Percentiles rank a stretch among this genome's conserved stretches.
Evolutionary conservation across 208 protist genomes (phyloP).

Genomic region (Lotmaria passim): DNA sequence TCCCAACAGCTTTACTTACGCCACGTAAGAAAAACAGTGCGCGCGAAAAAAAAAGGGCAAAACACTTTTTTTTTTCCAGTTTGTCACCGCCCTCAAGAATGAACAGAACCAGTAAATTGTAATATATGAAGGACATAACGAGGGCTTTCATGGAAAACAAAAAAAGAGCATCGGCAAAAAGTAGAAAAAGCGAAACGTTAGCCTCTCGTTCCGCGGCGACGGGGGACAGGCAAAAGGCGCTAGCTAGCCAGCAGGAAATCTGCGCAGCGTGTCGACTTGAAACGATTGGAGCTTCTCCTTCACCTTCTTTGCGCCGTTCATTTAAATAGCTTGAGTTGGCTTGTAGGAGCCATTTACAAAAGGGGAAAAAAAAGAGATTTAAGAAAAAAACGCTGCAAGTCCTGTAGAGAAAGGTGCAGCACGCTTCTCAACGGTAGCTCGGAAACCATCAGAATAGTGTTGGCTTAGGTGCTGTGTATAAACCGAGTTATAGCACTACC

Average conservation of each 20-base stretch:
- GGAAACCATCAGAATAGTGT: not conserved
- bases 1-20: not conserved
- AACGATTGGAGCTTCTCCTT: slow-evolving; percentile 11
- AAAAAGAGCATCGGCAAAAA: not conserved
- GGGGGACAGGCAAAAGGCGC: not conserved
- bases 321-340: not conserved
- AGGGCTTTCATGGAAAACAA: slow-evolving; percentile 6
- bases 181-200: not conserved
- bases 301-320: not conserved
- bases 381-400: not conserved
- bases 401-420: slow-evolving; percentile 1
- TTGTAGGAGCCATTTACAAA: not conserved
- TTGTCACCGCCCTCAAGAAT: slow-evolving; percentile 2
- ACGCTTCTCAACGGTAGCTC: not conserved
- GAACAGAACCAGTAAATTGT: not conserved
- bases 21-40: not conserved
- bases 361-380: not conserved
- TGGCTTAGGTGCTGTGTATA: not conserved
- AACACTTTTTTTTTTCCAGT: not conserved
- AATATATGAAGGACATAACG: slow-evolving; percentile 20
- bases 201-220: not conserved
- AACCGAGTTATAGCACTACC: slow-evolving; percentile 5
- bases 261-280: not conserved
- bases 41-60: not conserved
- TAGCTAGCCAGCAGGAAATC: not conserved